These are phyloP conservation scores for rapeseed (Brassica napus) DNA, from an alignment of 345 rosid species.

Conservation along the genomic window Da-Ae NC_063447.1:52557501-52558000, in stretches of 20 bases:
- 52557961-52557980: no score
- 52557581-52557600: neutral
- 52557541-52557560: neutral
- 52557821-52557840: no score
- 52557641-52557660: neutral
- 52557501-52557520: neutral
- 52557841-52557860: no score
- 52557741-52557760: neutral
- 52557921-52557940: no score
- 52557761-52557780: neutral
- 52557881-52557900: no score
- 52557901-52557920: no score
- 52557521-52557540: neutral
- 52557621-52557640: neutral
- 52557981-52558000: no score
- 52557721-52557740: neutral
- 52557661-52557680: neutral
- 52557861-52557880: no score
- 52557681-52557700: neutral
- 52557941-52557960: no score
- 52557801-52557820: no score
- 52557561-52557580: neutral
- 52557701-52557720: neutral
- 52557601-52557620: neutral
- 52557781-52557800: neutral